A percentile compares a stretch with the other conserved stretches of the same genome.
Evolutionary conservation across 495 filamentous ascomycete genomes (phyloP).

Genomic region (Apiosordaria backusii): DNA sequence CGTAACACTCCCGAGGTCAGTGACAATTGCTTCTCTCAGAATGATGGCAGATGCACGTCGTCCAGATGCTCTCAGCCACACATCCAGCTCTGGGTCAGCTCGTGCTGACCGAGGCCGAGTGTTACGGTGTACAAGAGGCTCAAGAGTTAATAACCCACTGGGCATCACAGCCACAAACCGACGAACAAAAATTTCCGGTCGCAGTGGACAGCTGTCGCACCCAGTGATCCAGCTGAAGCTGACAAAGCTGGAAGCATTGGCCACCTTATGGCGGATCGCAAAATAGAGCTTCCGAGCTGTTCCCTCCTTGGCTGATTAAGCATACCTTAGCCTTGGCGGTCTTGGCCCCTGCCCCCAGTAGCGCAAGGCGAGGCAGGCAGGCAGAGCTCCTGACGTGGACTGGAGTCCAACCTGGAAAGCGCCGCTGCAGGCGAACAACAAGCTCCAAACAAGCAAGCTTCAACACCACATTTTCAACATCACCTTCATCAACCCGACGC

Average conservation of each 20-base stretch:
- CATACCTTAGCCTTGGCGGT: background rate
- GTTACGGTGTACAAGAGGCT: conserved; percentile 31
- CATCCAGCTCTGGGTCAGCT: background rate
- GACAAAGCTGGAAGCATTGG: background rate
- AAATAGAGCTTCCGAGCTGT: background rate
- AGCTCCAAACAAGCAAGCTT: background rate
- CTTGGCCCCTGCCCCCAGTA: background rate
- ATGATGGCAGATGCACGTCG: background rate
- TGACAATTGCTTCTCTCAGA: background rate
- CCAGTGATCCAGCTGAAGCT: background rate
- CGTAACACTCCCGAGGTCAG: conserved; percentile 1
- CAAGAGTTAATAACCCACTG: background rate
- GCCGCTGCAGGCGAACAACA: background rate
- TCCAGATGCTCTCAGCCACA: conserved; percentile 1
- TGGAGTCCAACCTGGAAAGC: background rate
- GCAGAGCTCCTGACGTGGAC: conserved; percentile 5
- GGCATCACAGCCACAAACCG: conserved; percentile 2
- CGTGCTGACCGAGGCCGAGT: conserved; percentile 14
- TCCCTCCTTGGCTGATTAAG: background rate
- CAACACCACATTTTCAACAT: background rate
- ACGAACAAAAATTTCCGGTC: conserved; percentile 9
- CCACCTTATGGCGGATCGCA: background rate
- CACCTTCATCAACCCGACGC: background rate
- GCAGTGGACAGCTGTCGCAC: background rate
- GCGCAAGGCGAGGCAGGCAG: background rate